Evolutionary conservation across 2,329 filamentous ascomycete species (phyloP).

Genomic region (Colletotrichum costaricense): DNA sequence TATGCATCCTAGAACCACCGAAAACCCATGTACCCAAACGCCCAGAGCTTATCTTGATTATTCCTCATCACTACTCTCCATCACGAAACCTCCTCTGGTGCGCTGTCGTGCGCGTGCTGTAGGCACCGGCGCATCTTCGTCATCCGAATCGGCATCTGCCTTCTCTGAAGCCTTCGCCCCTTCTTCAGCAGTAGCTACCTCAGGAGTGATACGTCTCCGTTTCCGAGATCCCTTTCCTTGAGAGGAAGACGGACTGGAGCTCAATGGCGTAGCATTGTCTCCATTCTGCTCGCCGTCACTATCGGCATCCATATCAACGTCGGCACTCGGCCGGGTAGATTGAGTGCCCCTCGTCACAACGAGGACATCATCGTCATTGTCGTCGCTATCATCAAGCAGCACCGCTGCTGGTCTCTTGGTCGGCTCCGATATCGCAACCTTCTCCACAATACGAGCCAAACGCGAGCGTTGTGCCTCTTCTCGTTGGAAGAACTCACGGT

Average conservation of each 20-base stretch:
- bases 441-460: constrained; percentile 53
- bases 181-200: constrained; percentile 1
- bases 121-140: constrained; percentile 53
- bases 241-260: constrained; percentile 25
- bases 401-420: constrained; percentile 45
- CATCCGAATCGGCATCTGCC: constrained; percentile 42
- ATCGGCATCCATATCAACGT: constrained; percentile 43
- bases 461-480: constrained; percentile 67
- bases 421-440: constrained; percentile 21
- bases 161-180: constrained; percentile 34
- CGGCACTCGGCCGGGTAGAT: constrained; percentile 26
- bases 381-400: constrained; percentile 41
- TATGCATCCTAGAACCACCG: constrained; percentile 19
- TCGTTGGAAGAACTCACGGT: constrained; percentile 78
- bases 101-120: constrained; percentile 54
- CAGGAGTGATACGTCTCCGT: constrained; percentile 17
- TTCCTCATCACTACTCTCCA: constrained; percentile 71
- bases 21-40: constrained; percentile 5
- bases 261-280: constrained; percentile 17
- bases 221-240: constrained; percentile 27
- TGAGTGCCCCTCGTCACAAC: constrained; percentile 36
- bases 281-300: constrained; percentile 8
- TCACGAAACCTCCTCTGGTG: constrained; percentile 64
- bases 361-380: constrained; percentile 36
- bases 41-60: constrained; percentile 23